Evolutionary conservation across 2,329 filamentous ascomycete species (phyloP).

Genomic region (Cyphellophora attinorum): DNA sequence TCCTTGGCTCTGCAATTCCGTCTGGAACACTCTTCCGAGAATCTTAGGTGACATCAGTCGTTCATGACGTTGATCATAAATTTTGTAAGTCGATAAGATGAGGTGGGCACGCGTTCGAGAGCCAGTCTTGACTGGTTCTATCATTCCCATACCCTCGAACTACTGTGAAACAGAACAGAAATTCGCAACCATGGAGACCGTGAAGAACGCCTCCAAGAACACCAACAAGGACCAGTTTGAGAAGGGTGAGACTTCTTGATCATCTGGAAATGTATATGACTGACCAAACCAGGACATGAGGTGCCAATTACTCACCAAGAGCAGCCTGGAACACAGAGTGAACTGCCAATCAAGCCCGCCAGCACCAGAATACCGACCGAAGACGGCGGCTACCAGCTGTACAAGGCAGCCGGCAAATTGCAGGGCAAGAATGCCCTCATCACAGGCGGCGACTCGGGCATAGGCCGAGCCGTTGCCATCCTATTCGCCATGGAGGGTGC

Average conservation of each 20-base stretch:
- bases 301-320: slow-evolving; percentile 43
- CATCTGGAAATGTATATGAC: slow-evolving; percentile 5
- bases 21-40: too few species aligned
- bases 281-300: slow-evolving; percentile 32
- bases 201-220: slow-evolving; percentile 20
- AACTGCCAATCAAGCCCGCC: slow-evolving; percentile 50
- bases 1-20: too few species aligned
- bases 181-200: slow-evolving; percentile 23
- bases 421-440: slow-evolving; percentile 67
- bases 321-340: slow-evolving; percentile 43
- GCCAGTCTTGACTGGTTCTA: too few species aligned
- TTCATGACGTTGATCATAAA: too few species aligned
- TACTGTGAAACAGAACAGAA: too few species aligned
- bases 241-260: slow-evolving; percentile 17
- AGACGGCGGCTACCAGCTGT: slow-evolving; percentile 58
- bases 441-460: slow-evolving; percentile 71
- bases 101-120: too few species aligned
- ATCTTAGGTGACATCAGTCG: too few species aligned
- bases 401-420: slow-evolving; percentile 68
- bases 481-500: slow-evolving; percentile 76
- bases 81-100: too few species aligned
- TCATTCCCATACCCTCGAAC: too few species aligned
- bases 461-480: slow-evolving; percentile 65
- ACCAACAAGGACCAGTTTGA: slow-evolving; percentile 24
- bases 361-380: slow-evolving; percentile 58